Base-by-base conservation (phyloP, 257 asterid species). In the Prunella vulgaris region DNA sequence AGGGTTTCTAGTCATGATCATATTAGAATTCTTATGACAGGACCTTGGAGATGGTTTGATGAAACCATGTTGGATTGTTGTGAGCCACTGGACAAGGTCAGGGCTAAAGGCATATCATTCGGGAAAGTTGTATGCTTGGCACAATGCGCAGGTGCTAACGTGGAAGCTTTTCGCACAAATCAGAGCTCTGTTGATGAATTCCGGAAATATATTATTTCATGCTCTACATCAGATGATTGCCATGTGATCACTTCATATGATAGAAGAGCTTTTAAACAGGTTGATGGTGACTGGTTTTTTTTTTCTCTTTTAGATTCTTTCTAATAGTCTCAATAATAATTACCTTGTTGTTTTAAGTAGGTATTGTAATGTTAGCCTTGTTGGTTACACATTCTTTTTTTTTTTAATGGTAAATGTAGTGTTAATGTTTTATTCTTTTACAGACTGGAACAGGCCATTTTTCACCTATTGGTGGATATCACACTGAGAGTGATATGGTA, bases 41-140 rank as follows among this genome's bases (percentile, higher is more conserved):
- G 94, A 51, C 91, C 94, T 60, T 87, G 96, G 96, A 82, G 96
- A 79, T 89, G 94, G 92, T 89, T 89, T 60, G 94, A 89, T 62
- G 94, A 89, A 78, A 83, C 87, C 42, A 89, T 87, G 92, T 46
- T 89, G 79, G 94, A 89, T 70, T 89, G 92, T 52, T 89, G 94
- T 46, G 94, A 89, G 80, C 87, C 94, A 7, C 71, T 89, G 59
- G 96, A 87, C 48, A 89, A 79, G 70, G 83, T 87, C 40, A 85
- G 74, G 80, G 86, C 40, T 53, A 63, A 79, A 58, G 96, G 96
- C 51, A 89, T 87, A 59, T 71, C 96, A 20, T 89, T 89, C 71
- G 94, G 88, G 63, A 85, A 87, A 68, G 90, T 89, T 33, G 77
- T 80, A 64, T 89, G 94, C 74, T 85, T 89, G 82, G 96, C 88